Base-by-base conservation (phyloP, 2,329 filamentous ascomycete species). In the Fusarium protoensiforme region DNA sequence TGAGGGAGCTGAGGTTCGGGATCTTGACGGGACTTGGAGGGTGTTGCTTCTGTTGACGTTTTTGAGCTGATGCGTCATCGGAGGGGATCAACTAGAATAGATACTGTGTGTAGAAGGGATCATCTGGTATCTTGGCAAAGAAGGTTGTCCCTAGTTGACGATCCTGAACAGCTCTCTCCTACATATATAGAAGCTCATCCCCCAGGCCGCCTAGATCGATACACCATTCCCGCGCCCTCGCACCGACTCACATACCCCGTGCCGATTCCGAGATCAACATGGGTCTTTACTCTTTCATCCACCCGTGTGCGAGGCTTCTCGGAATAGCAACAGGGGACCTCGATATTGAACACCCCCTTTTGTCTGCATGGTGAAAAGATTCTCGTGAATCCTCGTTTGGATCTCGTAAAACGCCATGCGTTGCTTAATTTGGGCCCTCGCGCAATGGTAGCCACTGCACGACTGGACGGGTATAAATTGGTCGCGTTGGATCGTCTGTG, bases 391-490 rank as follows among this genome's bases (percentile, higher is more conserved):
- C 22, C 59, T 29, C 64, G 53, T 61, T 71, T 58, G 46, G 18
- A 64, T 54, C 67, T 68, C 63, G 71, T 73, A 71, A 68, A 73
- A 54, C 39, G 31, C 29, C 35, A 8, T 33, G 43, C n/a, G 24
- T 48, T 16, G 16, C 38, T 36, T 31, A 53, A 46, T 41, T 51
- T 51, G 46, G 27, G 7, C 22, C 24, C 36, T 53, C 61, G 53
- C 9, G 13, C n/a, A 39, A 46, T 7, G 9, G 11, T 33, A 9
- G 43, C 27, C 8, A 10, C 41, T 46, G 22, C 1, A 16, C 1
- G 27, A 5, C 6, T 24, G 27, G 27, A 31, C 10, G 16, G 27
- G 27, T 51, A 51, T 51, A 51, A 14, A 51, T 51, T 51, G 46
- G 2, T 13, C 18, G 9, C 10, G 2, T 8, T 27, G 46, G 24